phyloP scores from a whole-genome alignment of 345 rosid species.

The Streptanthus diversifolius region DNA sequence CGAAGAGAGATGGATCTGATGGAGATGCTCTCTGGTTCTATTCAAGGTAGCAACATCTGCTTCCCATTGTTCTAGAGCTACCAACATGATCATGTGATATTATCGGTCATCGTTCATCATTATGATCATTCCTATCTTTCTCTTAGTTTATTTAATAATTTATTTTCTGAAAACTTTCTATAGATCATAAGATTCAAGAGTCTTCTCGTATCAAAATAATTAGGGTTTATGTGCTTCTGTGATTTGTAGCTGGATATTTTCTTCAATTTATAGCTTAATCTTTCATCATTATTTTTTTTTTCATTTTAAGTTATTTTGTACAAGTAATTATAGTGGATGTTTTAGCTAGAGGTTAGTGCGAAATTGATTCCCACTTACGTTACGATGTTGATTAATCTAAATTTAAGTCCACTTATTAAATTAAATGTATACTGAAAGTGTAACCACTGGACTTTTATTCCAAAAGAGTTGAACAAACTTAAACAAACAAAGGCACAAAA shows the following conservation, averaged over 20 bases:
- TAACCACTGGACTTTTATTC: constrained; percentile 15
- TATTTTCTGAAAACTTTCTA: background rate
- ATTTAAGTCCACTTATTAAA: background rate
- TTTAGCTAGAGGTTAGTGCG: background rate
- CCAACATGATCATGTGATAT: constrained; percentile 9
- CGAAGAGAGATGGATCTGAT: constrained; percentile 84
- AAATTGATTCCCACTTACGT: constrained; percentile 22
- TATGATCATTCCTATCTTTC: constrained; percentile 13
- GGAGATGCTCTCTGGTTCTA: constrained; percentile 79
- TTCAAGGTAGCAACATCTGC: constrained; percentile 31
- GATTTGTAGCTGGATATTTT: background rate
- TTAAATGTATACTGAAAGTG: background rate
- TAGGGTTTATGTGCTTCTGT: constrained; percentile 9
- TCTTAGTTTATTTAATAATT: constrained; percentile 8
- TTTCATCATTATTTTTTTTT: background rate
- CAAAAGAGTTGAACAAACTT: constrained; percentile 30
- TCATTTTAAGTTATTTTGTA: constrained; percentile 5
- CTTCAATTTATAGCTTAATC: background rate
- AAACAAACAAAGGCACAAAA: constrained; percentile 32
- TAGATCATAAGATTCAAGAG: background rate
- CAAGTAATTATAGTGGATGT: background rate
- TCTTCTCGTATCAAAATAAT: constrained; percentile 7
- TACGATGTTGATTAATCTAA: background rate
- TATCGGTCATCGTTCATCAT: constrained; percentile 4
- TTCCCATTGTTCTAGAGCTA: constrained; percentile 27